These are phyloP conservation scores for Lasiosphaeria miniovina DNA, from an alignment of 495 filamentous ascomycete genomes.

Conservation along the genomic window DNA sequence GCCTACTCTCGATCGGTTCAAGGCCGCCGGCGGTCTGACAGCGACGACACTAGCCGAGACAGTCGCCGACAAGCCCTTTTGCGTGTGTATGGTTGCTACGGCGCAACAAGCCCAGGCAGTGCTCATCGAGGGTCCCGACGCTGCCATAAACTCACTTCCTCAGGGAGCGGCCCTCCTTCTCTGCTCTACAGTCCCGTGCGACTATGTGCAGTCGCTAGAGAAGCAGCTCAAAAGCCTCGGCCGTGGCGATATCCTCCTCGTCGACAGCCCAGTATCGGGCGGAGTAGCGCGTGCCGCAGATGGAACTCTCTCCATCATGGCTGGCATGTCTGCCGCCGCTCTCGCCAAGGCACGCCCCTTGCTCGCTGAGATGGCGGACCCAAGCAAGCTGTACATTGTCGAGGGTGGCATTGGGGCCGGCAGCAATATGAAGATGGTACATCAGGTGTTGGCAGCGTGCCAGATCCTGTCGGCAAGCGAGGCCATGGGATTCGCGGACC, in stretches of 20 bases:
- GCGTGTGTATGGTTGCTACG: slow-evolving; percentile 79
- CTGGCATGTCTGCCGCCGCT: slow-evolving; percentile 57
- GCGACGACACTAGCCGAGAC: slow-evolving; percentile 62
- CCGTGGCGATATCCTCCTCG: slow-evolving; percentile 62
- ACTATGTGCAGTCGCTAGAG: slow-evolving; percentile 60
- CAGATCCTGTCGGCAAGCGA: slow-evolving; percentile 73
- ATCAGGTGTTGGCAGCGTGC: slow-evolving; percentile 76
- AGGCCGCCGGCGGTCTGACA: slow-evolving; percentile 59
- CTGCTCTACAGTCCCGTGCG: slow-evolving; percentile 71
- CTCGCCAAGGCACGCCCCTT: slow-evolving; percentile 58
- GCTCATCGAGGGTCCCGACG: slow-evolving; percentile 58
- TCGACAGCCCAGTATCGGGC: slow-evolving; percentile 76
- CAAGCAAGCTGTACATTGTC: slow-evolving; percentile 68
- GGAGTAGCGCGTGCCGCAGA: slow-evolving; percentile 70
- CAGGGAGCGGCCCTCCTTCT: slow-evolving; percentile 62
- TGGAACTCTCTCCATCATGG: slow-evolving; percentile 79
- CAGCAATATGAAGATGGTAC: slow-evolving; percentile 87
- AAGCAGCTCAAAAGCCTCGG: slow-evolving; percentile 50
- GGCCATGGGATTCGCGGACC: slow-evolving; percentile 68
- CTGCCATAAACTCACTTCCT: slow-evolving; percentile 56
- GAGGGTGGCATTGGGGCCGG: slow-evolving; percentile 70
- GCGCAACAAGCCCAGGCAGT: slow-evolving; percentile 64
- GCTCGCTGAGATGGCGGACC: slow-evolving; percentile 59
- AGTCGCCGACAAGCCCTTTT: slow-evolving; percentile 57
- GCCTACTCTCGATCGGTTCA: slow-evolving; percentile 69